Evolutionary conservation across 345 rosid species (phyloP).

Genomic region (Citrus hindsii): DNA sequence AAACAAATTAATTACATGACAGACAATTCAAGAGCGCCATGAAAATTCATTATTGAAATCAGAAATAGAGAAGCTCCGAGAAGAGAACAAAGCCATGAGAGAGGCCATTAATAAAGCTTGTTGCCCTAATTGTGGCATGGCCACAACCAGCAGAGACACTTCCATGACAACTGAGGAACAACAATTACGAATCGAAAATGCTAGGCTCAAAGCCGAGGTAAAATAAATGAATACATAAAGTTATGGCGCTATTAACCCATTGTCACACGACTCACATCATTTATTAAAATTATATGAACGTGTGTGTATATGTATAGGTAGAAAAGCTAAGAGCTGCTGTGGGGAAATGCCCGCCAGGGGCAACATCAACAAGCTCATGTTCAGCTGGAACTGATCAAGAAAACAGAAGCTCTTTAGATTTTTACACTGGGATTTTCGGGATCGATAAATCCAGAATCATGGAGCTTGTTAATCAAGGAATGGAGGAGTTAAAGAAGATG

Average conservation of each 20-base stretch:
- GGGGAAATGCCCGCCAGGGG: conserved; percentile 53
- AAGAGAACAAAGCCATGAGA: conserved; percentile 85
- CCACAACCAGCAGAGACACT: conserved; percentile 47
- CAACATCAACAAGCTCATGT: conserved; percentile 48
- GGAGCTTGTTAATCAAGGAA: conserved; percentile 73
- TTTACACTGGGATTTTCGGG: conserved; percentile 72
- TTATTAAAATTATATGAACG: background rate
- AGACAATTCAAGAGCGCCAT: conserved; percentile 98
- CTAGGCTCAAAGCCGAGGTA: conserved; percentile 87
- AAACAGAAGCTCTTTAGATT: conserved; percentile 66
- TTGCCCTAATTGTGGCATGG: conserved; percentile 82
- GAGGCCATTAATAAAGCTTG: conserved; percentile 68
- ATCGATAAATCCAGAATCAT: conserved; percentile 69
- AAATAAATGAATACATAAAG: no score
- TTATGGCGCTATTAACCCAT: no score
- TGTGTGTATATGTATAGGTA: conserved; percentile 27
- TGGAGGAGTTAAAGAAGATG: conserved; percentile 81
- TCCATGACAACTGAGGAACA: conserved; percentile 54
- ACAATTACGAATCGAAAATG: conserved; percentile 75
- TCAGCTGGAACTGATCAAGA: conserved; percentile 65
- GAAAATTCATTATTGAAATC: conserved; percentile 80
- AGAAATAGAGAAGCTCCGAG: conserved; percentile 83
- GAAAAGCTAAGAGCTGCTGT: conserved; percentile 67
- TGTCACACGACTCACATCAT: background rate
- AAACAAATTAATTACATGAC: background rate